A percentile compares a stretch with the other conserved stretches of the same genome.
Evolutionary conservation across 371 early-diverging fungal species (phyloP).

Genomic region (Ecytonucleospora hepatopenaei): DNA sequence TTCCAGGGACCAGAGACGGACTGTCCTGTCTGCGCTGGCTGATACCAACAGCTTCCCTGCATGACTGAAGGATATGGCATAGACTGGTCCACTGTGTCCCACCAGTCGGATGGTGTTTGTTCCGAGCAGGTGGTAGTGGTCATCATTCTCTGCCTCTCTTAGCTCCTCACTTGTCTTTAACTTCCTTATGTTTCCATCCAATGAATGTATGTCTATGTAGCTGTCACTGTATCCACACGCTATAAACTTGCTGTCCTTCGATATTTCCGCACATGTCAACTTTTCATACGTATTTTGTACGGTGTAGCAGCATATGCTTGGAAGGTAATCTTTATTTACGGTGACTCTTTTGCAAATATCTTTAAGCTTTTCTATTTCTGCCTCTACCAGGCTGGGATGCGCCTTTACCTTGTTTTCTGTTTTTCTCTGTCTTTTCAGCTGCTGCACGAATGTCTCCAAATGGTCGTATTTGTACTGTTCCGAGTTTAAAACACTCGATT

Average conservation of each 20-base stretch:
- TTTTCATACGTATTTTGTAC: conserved; percentile 78
- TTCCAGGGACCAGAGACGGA: conserved; percentile 82
- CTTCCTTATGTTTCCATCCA: conserved; percentile 45
- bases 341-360: conserved; percentile 70
- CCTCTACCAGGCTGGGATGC: conserved; percentile 42
- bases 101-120: conserved; percentile 61
- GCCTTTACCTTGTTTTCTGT: conserved; percentile 26
- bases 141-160: conserved; percentile 47
- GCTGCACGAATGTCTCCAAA: conserved; percentile 65
- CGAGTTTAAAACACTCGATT: conserved; percentile 62
- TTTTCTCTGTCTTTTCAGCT: conserved; percentile 57
- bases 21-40: conserved; percentile 83
- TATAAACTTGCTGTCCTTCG: conserved; percentile 45
- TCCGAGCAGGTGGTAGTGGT: conserved; percentile 28
- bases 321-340: conserved; percentile 65
- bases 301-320: conserved; percentile 86
- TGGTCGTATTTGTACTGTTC: conserved; percentile 65
- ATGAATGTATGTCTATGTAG: conserved; percentile 54
- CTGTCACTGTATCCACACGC: conserved; percentile 56
- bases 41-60: conserved; percentile 76
- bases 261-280: conserved; percentile 52
- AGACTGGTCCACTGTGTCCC: conserved; percentile 90
- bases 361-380: conserved; percentile 61
- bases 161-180: conserved; percentile 50
- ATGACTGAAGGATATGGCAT: conserved; percentile 71